Percentiles rank a stretch among this genome's conserved stretches.
phyloP scores from a whole-genome alignment of 2,329 filamentous ascomycete species.

The Blastomyces silverae region DNA sequence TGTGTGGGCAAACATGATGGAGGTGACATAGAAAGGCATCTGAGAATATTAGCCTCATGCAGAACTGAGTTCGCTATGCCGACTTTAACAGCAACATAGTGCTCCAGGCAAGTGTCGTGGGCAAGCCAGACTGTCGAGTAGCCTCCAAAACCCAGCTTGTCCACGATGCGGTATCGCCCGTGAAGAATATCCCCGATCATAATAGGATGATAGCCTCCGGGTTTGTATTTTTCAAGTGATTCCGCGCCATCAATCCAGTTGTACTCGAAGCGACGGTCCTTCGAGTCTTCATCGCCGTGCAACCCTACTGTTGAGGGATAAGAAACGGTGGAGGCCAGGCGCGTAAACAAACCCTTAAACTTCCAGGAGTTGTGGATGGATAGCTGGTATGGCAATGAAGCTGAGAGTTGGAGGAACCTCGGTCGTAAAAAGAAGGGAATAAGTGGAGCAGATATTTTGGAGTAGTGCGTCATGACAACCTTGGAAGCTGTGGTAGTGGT shows the following conservation, averaged over 20 bases:
- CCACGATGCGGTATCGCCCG: conserved; percentile 33
- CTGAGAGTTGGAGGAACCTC: too few relatives aligned
- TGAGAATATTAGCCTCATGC: conserved; percentile 22
- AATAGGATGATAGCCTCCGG: conserved; percentile 33
- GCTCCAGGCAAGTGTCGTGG: conserved; percentile 26
- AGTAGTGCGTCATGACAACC: too few relatives aligned
- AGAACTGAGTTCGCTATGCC: conserved; percentile 21
- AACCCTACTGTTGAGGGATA: too few relatives aligned
- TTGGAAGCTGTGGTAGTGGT: too few relatives aligned
- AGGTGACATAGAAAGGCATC: conserved; percentile 22
- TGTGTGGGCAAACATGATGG: conserved; percentile 1
- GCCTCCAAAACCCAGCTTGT: conserved; percentile 39
- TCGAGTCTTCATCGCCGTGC: too few relatives aligned
- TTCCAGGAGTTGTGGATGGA: too few relatives aligned
- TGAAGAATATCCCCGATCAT: conserved; percentile 31
- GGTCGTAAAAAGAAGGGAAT: too few relatives aligned
- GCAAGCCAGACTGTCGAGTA: conserved; percentile 42
- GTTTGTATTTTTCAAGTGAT: conserved; percentile 29
- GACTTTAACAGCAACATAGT: conserved; percentile 29
- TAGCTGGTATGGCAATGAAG: too few relatives aligned
- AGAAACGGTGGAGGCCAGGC: too few relatives aligned
- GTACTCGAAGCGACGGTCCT: conserved; percentile 25
- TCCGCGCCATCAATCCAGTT: conserved; percentile 30
- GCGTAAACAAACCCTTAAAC: too few relatives aligned
- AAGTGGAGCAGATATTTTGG: too few relatives aligned